phyloP scores from a whole-genome alignment of 345 rosid genomes.

The Gossypium rotundifolium region DNA sequence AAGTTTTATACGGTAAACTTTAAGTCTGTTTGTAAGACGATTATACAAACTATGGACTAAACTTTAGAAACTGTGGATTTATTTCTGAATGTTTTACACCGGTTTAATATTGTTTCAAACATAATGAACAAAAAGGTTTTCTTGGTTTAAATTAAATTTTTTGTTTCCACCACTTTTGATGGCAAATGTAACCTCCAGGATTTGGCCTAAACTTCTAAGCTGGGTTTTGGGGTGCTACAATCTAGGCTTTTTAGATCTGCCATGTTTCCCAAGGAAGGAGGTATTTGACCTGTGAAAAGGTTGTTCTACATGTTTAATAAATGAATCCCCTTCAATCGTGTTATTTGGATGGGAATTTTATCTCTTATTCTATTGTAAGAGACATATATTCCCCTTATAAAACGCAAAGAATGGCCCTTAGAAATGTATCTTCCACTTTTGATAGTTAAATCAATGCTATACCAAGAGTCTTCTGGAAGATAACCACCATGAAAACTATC shows the following conservation, averaged over 20 bases:
- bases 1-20: too few species aligned
- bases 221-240: background rate
- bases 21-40: too few species aligned
- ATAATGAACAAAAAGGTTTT: too few species aligned
- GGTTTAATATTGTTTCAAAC: too few species aligned
- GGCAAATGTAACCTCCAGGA: too few species aligned
- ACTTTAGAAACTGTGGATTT: too few species aligned
- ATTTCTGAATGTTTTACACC: too few species aligned
- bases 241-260: background rate
- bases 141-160: too few species aligned
- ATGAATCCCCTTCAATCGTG: background rate
- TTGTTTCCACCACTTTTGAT: too few species aligned
- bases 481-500: background rate
- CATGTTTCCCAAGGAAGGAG: background rate
- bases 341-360: slow-evolving; percentile 5
- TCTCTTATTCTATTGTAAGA: slow-evolving; percentile 15
- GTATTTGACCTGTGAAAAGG: slow-evolving; percentile 11
- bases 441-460: rapidly evolving
- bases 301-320: background rate
- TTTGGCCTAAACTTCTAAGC: too few species aligned
- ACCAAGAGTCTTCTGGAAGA: background rate
- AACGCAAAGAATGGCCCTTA: rapidly evolving
- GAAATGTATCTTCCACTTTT: rapidly evolving
- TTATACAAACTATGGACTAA: too few species aligned
- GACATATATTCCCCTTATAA: background rate